Evolutionary conservation across 192 early-diverging fungal genomes (phyloP).

Genomic region (Dissophora ornata): DNA sequence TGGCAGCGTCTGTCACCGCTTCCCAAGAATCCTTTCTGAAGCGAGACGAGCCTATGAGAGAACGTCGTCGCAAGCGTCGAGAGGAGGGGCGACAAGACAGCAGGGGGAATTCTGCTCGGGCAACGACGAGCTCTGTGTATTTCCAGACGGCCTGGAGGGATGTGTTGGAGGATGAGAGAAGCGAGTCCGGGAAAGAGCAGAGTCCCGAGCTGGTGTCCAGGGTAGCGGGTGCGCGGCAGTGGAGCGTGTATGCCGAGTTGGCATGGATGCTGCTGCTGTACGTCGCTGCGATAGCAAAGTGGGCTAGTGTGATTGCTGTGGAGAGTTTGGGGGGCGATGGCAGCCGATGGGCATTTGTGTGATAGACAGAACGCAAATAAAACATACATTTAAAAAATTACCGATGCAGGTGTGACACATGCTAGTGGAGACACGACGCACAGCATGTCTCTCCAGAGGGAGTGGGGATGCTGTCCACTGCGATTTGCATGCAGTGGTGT

Average conservation of each 20-base stretch:
- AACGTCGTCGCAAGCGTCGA: slow-evolving; percentile 11
- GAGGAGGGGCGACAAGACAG: background rate
- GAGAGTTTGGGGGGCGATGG: slow-evolving; percentile 1
- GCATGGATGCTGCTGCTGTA: slow-evolving; percentile 47
- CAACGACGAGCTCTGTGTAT: slow-evolving; percentile 21
- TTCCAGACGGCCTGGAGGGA: slow-evolving; percentile 44
- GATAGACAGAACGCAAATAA: no score
- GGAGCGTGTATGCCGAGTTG: slow-evolving; percentile 43
- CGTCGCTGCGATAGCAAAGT: slow-evolving; percentile 37
- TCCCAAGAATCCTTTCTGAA: slow-evolving; percentile 11
- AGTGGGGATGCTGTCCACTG: no score
- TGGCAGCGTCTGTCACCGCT: background rate
- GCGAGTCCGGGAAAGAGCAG: slow-evolving; percentile 23
- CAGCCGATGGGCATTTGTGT: slow-evolving; percentile 29
- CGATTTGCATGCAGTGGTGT: no score
- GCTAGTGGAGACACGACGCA: no score
- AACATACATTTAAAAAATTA: no score
- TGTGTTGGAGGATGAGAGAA: slow-evolving; percentile 40
- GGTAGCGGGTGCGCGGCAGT: slow-evolving; percentile 36
- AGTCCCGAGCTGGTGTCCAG: slow-evolving; percentile 10
- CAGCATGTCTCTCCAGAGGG: no score
- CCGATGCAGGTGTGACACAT: no score
- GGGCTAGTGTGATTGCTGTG: no score
- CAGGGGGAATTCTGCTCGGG: no score
- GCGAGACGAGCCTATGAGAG: background rate